These are phyloP conservation scores for Cyclotella kingstonii DNA, from an alignment of 108 stramenopile genomes.

Conservation along the genomic window DNA sequence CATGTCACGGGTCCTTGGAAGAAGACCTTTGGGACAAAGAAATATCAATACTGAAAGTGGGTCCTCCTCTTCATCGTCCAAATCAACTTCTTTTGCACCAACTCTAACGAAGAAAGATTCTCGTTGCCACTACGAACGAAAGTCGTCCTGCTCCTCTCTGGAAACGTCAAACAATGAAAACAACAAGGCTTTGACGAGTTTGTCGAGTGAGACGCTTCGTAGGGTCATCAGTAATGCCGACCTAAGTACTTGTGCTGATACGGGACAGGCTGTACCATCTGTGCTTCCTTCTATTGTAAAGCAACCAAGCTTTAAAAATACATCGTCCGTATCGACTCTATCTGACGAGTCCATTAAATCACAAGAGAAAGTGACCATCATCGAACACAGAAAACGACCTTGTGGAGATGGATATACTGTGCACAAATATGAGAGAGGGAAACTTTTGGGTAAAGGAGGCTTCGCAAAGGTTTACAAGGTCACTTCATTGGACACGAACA, in stretches of 20 bases:
- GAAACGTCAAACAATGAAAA: slow-evolving; percentile 17
- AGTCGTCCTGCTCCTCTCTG: slow-evolving; percentile 10
- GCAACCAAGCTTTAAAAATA: slow-evolving; percentile 4
- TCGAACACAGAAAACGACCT: slow-evolving; percentile 67
- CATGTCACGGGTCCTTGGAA: slow-evolving; percentile 20
- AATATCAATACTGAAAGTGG: slow-evolving; percentile 21
- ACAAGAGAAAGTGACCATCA: slow-evolving; percentile 54
- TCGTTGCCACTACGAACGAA: slow-evolving; percentile 6
- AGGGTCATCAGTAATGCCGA: slow-evolving; percentile 12
- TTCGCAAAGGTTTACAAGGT: slow-evolving; percentile 93
- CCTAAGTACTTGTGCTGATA: slow-evolving; percentile 14
- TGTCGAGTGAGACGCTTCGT: slow-evolving; percentile 38
- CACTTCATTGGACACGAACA: slow-evolving; percentile 77
- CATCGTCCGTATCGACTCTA: not conserved
- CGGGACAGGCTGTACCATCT: slow-evolving; percentile 1
- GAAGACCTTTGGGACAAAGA: slow-evolving; percentile 24
- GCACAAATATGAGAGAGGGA: slow-evolving; percentile 81
- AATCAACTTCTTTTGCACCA: slow-evolving; percentile 10
- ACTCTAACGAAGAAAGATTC: slow-evolving; percentile 21
- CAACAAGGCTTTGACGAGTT: slow-evolving; percentile 39
- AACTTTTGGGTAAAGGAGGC: slow-evolving; percentile 89
- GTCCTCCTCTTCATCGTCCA: slow-evolving; percentile 11
- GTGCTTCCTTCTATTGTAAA: not conserved
- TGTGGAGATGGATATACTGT: slow-evolving; percentile 82
- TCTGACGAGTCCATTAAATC: not conserved